Evolutionary conservation across 108 stramenopile genomes (phyloP), one percentile per base, ranked within the genome.

Genomic region (Schizochytrium sp.): DNA sequence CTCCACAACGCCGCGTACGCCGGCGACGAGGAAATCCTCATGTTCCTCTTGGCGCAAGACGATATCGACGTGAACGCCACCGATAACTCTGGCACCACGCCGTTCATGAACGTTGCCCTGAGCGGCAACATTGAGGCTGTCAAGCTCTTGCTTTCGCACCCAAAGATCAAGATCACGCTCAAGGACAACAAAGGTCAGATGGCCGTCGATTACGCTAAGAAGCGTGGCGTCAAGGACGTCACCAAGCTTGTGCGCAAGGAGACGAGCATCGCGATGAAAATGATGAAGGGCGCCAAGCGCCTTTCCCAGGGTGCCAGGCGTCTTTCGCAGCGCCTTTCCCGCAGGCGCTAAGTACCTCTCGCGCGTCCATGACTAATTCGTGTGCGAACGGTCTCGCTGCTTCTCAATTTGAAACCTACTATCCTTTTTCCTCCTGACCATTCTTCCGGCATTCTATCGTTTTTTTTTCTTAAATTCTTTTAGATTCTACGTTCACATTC

Each of bases 151-250:
- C 76, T 83, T 1, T 10, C 76, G 23, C 48, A 47, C 45, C 76
- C 76, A 4, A 45, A 83, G 8, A 47, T 83, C 6, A 45, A 83
- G 43, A 83, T 83, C 23, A 83, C 12, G 76, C 44, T 21, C 19
- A 83, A 83, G 76, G 76, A 83, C 4, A 83, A 83, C 51, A 6
- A 0, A 12, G 76, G 76, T 45, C 12, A 53, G 76, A 47, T 47
- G 48, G 76, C 76, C 10, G 76, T 83, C n/a, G 76, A 83, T 45
- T 83, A 83, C 23, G 76, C 76, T 1, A 83, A 83, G 76, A 83
- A 83, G 76, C 76, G 76, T 45, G 76, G 76, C 25, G 76, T 83
- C 6, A 45, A 83, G 76, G 76, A 83, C 51, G 76, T 83, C 3
- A 53, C 45, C 23, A 83, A 83, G 76, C 76, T 83, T 4, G 51